Percentiles rank a stretch among this genome's conserved stretches.
Conservation (phyloP, 2,329 filamentous ascomycete genomes). For the Fusarium sp. region DNA sequence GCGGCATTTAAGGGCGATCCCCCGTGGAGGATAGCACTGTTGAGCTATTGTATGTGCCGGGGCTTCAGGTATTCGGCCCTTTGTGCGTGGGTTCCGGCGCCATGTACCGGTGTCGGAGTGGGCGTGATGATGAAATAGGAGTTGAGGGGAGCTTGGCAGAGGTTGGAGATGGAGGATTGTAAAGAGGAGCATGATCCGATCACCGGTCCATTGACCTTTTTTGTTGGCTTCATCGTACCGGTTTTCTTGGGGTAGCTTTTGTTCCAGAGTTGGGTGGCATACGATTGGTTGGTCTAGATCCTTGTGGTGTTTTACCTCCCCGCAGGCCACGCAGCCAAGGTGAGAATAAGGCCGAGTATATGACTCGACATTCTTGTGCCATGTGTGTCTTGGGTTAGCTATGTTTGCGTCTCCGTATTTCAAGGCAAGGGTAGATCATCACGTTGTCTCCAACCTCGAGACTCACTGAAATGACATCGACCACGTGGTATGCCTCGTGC, state of each 20-base stretch:
- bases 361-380: neutral
- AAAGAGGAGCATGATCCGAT: neutral
- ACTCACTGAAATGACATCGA: neutral
- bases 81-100: neutral
- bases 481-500: neutral
- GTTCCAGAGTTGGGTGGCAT: neutral
- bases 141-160: neutral
- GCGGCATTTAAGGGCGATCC: constrained; percentile 16
- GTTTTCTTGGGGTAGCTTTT: neutral
- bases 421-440: neutral
- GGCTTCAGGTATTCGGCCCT: neutral
- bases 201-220: neutral
- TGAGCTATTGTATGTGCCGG: neutral
- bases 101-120: neutral
- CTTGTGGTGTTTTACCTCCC: neutral
- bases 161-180: no score
- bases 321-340: neutral
- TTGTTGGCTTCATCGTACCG: neutral
- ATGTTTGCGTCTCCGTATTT: neutral
- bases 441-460: neutral
- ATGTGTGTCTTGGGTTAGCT: neutral
- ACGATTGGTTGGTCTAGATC: neutral
- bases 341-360: neutral
- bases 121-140: neutral
- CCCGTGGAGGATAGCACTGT: constrained; percentile 3